Base-by-base conservation (phyloP, 305 asterid species). In the Fraxinus velutina region DNA sequence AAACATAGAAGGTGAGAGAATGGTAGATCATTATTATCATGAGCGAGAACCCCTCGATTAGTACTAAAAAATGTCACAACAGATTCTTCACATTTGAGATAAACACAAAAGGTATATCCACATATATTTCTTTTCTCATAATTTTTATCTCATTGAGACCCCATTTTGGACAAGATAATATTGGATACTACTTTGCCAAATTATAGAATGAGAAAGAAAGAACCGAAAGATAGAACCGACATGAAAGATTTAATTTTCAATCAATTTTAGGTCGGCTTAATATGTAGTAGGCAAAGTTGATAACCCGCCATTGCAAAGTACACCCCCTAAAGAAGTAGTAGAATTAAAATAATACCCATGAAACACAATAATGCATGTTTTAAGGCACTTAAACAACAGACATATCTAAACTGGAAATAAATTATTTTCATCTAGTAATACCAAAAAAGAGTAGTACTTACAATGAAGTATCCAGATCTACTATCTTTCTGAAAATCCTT, bases 391-490 rank as follows among this genome's bases (percentile, higher is more conserved):
- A 27, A 30, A 33, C 44, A 32, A 70, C n/a, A 55, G 50, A 64
- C 10, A 19, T 12, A 62, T 37, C 47, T 17, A 80, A 52, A 21
- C 52, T 32, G 12, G n/a, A 60, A 39, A 71, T 15, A 33, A 12
- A 44, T 42, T 17, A 83, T 19, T 39, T 6, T 47, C 76, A 33
- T 55, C 37, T 10, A 29, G 50, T 9, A 66, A 66, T 4, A 78
- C 9, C 4, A 2, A 19, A 64, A 29, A 68, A 84, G 33, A 37
- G 33, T 80, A 81, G 82, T 70, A 75, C 95, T 90, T 83, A 92
- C 97, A 75, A 44, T 76, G 78, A 84, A 81, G 79, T 84, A 22
- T 29, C 85, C 86, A 47, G 90, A 75, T 87, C 80, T 89, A 60
- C 78, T 78, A 8, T 88, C 88, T 17, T 84, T 88, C 37, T 83